Evolutionary conservation across 2,329 filamentous ascomycete genomes (phyloP).

Genomic region (Shiraia sp.): DNA sequence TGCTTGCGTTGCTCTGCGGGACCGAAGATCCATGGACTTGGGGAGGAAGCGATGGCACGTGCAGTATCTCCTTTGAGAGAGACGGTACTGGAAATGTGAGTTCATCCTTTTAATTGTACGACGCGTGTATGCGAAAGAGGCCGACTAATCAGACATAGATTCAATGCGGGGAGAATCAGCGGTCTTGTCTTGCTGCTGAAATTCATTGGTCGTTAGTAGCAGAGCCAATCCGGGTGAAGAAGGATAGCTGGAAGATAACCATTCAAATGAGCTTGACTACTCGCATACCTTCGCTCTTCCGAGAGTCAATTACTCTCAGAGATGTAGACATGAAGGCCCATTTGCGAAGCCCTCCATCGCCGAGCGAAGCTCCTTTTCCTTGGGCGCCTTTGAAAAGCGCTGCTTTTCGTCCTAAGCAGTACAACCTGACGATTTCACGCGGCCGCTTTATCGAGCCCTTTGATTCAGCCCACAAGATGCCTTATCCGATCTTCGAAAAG

Average conservation of each 20-base stretch:
- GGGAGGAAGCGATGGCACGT: conserved; percentile 2
- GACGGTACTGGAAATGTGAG: conserved; percentile 2
- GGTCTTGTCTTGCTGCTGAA: too few relatives aligned
- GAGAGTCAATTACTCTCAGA: neutral
- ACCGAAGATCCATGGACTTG: conserved; percentile 3
- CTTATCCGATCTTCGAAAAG: conserved; percentile 6
- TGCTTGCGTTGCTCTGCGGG: conserved; percentile 5
- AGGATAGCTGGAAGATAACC: too few relatives aligned
- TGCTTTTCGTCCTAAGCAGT: conserved; percentile 11
- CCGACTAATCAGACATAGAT: too few relatives aligned
- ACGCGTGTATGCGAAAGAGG: too few relatives aligned
- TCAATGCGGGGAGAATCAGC: too few relatives aligned
- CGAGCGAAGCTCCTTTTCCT: conserved; percentile 9
- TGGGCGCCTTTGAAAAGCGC: conserved; percentile 7
- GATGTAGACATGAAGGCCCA: conserved; percentile 6
- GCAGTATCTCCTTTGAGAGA: conserved; percentile 3
- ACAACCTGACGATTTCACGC: conserved; percentile 7
- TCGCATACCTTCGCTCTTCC: too few relatives aligned
- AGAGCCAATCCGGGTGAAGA: too few relatives aligned
- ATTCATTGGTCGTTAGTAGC: too few relatives aligned
- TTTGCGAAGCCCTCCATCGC: conserved; percentile 6
- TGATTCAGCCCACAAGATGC: conserved; percentile 1
- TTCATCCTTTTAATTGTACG: too few relatives aligned
- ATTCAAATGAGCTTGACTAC: too few relatives aligned
- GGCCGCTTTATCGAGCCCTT: conserved; percentile 13